phyloP scores from a whole-genome alignment of 2,329 filamentous ascomycete species.

The Thielaviopsis ethacetica region DNA sequence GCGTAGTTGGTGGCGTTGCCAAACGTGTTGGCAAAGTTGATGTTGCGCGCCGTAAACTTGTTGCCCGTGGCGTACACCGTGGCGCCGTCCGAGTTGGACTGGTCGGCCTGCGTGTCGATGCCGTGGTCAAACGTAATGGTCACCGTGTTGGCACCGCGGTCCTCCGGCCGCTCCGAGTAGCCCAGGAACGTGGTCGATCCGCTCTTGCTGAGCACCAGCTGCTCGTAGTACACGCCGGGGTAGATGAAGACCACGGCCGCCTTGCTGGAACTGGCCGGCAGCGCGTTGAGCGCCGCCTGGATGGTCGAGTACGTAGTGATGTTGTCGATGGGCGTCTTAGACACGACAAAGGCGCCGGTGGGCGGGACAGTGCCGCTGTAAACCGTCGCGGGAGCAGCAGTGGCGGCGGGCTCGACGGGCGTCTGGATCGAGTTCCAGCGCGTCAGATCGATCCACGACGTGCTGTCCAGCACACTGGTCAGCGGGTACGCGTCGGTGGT shows the following conservation, averaged over 20 bases:
- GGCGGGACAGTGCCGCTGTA: conserved; percentile 18
- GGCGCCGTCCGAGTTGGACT: conserved; percentile 35
- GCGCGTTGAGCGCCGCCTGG: conserved; percentile 15
- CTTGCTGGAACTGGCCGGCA: conserved; percentile 14
- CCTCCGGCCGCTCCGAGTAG: conserved; percentile 32
- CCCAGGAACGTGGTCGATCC: conserved; percentile 40
- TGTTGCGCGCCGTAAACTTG: conserved; percentile 44
- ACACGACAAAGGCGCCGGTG: conserved; percentile 19
- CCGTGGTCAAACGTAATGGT: conserved; percentile 24
- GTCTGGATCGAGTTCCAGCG: conserved; percentile 15
- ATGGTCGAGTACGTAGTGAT: conserved; percentile 16
- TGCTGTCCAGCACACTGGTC: conserved; percentile 15
- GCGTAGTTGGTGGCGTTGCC: conserved; percentile 24
- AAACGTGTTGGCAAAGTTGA: conserved; percentile 33
- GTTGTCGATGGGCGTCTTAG: conserved; percentile 13
- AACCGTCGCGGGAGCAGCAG: conserved; percentile 11
- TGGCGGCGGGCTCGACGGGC: conserved; percentile 6
- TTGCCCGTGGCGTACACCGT: conserved; percentile 28
- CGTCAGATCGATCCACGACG: conserved; percentile 16
- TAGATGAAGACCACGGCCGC: conserved; percentile 22
- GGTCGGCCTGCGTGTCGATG: conserved; percentile 18
- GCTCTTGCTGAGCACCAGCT: conserved; percentile 36
- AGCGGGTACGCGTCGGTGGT: conserved; percentile 15
- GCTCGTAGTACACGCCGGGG: conserved; percentile 39
- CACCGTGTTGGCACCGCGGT: conserved; percentile 41